Conservation (phyloP, 805 yeast genomes). For the Wickerhamomyces canadensis region DNA sequence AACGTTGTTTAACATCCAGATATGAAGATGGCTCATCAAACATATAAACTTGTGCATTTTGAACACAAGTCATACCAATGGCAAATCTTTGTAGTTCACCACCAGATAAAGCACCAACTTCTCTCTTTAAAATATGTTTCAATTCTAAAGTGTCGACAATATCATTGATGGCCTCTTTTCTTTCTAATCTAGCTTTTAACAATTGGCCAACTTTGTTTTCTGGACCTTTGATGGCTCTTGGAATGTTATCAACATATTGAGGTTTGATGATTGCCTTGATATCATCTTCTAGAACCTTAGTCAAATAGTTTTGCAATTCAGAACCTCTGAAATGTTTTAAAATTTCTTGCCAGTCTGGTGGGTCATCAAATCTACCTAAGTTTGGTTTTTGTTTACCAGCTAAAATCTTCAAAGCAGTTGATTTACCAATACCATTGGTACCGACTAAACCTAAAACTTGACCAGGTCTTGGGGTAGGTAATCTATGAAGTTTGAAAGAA, state of each 20-base stretch:
- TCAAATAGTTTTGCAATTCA: conserved; percentile 93
- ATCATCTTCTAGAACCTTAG: conserved; percentile 88
- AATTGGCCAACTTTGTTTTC: conserved; percentile 81
- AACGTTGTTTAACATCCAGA: conserved; percentile 97
- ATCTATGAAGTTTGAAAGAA: conserved; percentile 92
- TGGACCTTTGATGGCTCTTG: conserved; percentile 92
- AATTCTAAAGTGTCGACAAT: conserved; percentile 72
- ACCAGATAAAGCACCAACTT: conserved; percentile 86
- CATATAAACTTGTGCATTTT: conserved; percentile 94
- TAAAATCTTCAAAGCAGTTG: conserved; percentile 92
- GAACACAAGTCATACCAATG: conserved; percentile 95
- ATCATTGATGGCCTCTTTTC: conserved; percentile 56
- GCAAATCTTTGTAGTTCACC: conserved; percentile 99
- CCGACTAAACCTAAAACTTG: conserved; percentile 98
- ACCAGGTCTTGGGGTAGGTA: conserved; percentile 98
- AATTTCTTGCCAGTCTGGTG: conserved; percentile 97
- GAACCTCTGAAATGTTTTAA: conserved; percentile 91
- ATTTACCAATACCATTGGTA: conserved; percentile 98
- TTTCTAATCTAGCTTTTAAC: conserved; percentile 70
- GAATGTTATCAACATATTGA: conserved; percentile 96
- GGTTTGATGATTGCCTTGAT: conserved; percentile 98
- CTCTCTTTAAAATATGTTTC: conserved; percentile 74
- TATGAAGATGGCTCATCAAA: conserved; percentile 99
- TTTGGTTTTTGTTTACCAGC: conserved; percentile 98
- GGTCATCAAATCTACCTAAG: conserved; percentile 88